These are phyloP conservation scores for Haplosporangium sp. DNA, from an alignment of 371 early-diverging fungal species.

Conservation along the genomic window DNA sequence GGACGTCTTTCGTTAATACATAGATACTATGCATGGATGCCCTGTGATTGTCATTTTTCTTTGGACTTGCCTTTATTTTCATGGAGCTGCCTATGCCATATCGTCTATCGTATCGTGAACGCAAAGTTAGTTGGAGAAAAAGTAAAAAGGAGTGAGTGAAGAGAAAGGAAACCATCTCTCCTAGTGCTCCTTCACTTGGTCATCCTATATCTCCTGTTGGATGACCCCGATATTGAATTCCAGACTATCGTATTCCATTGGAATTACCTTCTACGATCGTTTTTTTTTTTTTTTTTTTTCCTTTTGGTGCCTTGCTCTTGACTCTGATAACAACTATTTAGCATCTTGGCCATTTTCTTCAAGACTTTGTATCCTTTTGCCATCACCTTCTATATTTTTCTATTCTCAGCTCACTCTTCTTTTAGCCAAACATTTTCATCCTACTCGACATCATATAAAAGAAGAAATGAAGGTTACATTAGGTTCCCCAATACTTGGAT, in stretches of 20 bases:
- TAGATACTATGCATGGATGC: too few relatives aligned
- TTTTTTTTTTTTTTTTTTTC: too few relatives aligned
- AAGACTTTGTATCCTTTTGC: background rate
- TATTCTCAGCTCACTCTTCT: background rate
- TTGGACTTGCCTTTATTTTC: too few relatives aligned
- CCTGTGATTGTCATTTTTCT: too few relatives aligned
- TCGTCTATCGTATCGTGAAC: too few relatives aligned
- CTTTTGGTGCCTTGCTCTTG: background rate
- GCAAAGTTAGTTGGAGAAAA: too few relatives aligned
- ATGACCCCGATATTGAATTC: slow-evolving; percentile 1
- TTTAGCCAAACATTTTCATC: background rate
- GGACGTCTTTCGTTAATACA: too few relatives aligned
- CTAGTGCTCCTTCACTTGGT: background rate
- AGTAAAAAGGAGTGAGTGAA: background rate
- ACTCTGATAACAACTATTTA: background rate
- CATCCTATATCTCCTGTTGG: background rate
- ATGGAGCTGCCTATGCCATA: too few relatives aligned
- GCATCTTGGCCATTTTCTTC: background rate
- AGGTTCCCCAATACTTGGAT: background rate
- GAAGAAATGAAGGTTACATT: background rate
- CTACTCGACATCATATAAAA: background rate
- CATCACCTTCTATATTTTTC: background rate
- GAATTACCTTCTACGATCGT: background rate
- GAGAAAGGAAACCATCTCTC: background rate
- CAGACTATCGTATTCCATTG: background rate